Percentiles rank a stretch among this genome's conserved stretches.
Evolutionary conservation across 1,139 yeast species (phyloP).

Genomic region (Saccharomycopsis phalli): DNA sequence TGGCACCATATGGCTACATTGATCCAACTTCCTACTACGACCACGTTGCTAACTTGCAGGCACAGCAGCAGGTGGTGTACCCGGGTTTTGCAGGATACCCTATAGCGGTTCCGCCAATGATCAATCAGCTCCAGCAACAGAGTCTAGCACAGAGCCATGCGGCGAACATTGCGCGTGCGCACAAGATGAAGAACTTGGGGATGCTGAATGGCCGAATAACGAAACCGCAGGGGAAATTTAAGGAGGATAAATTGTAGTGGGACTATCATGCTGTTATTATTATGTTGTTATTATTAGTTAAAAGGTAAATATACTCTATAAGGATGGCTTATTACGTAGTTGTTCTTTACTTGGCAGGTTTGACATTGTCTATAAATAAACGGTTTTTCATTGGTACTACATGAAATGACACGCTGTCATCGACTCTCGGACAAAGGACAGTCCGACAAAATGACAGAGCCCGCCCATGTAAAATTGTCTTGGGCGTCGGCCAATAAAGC

Average conservation of each 20-base stretch:
- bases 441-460: no score
- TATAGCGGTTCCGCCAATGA: constrained; percentile 1
- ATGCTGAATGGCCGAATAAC: neutral
- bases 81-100: constrained; percentile 1
- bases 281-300: no score
- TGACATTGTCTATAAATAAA: no score
- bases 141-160: constrained; percentile 7
- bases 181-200: neutral
- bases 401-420: no score
- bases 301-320: no score
- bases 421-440: no score
- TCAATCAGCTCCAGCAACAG: constrained; percentile 16
- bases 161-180: constrained; percentile 2
- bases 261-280: no score
- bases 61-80: constrained; percentile 14
- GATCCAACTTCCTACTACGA: constrained; percentile 14
- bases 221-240: neutral
- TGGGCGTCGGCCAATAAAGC: no score
- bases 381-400: no score
- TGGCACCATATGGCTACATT: constrained; percentile 1
- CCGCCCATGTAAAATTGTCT: no score
- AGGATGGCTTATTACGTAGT: no score
- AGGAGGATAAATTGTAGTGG: neutral
- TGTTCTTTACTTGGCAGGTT: no score
- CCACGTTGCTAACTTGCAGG: constrained; percentile 14